Evolutionary conservation across 352 stramenopile genomes (phyloP).

Genomic region (Pythium volutum): DNA sequence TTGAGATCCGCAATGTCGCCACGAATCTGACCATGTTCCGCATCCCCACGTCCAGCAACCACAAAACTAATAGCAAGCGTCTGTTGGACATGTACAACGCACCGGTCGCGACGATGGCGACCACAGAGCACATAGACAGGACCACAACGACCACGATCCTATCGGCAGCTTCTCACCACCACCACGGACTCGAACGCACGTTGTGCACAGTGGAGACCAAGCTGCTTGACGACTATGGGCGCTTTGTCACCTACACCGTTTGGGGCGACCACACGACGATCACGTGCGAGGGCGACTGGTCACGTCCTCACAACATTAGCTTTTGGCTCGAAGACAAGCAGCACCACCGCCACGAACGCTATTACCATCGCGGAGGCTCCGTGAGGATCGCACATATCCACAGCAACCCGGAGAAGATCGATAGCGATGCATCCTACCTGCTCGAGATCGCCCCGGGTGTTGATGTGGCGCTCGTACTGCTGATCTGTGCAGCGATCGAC

Average conservation of each 20-base stretch:
- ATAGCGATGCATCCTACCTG: neutral
- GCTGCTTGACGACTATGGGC: neutral
- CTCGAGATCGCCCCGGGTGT: constrained; percentile 14
- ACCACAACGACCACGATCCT: constrained; percentile 1
- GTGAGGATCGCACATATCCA: neutral
- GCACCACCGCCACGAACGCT: neutral
- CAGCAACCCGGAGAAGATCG: neutral
- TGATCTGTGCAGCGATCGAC: constrained; percentile 14
- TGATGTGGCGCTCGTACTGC: constrained; percentile 13
- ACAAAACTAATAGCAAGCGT: neutral
- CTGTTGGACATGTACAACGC: constrained; percentile 21
- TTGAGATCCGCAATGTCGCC: constrained; percentile 16
- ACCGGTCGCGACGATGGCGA: constrained; percentile 12
- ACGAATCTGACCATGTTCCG: constrained; percentile 20
- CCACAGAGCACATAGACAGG: neutral
- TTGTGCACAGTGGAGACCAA: constrained; percentile 8
- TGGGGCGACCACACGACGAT: constrained; percentile 3
- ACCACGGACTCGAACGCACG: neutral
- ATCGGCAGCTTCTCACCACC: neutral
- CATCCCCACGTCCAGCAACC: neutral
- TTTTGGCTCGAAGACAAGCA: constrained; percentile 9
- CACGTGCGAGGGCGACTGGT: constrained; percentile 13
- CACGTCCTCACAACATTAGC: neutral
- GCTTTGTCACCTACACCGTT: neutral
- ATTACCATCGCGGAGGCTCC: neutral